Evolutionary conservation across 2,329 filamentous ascomycete genomes (phyloP), one percentile per base, ranked within the genome.

Genomic region (Nigrospora oryzae): DNA sequence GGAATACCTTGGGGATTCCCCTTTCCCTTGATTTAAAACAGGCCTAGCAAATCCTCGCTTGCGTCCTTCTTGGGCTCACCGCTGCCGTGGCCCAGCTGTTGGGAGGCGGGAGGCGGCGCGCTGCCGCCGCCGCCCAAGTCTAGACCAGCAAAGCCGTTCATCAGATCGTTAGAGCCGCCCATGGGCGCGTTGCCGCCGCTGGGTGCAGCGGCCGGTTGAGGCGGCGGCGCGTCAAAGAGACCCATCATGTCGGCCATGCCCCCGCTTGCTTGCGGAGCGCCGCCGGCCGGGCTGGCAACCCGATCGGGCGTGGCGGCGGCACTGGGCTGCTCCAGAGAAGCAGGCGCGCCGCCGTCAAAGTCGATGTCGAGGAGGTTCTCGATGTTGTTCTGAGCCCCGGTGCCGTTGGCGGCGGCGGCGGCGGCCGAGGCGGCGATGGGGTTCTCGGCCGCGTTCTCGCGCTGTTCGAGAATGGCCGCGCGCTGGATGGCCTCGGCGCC

Each of bases 281-380:
- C 63, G 23, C 60, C 68, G 7, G 71, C 64, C 3, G 85, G 85
- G 52, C 83, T 87, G 34, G 75, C 77, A 17, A 84, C 74, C 43
- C 85, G 71, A 51, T 85, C 81, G 5, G 85, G 84, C 30, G 84
- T 89, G 35, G 77, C 80, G 8, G 77, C 57, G 30, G 61, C 59
- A 23, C 60, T 69, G 45, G 69, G 63, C 48, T 71, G 67, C 52
- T 90, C 85, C 42, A 88, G 75, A 12, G 87, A 91, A n/a, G 93
- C 91, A 3, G 91, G 91, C 3, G 86, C 90, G 3, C 87, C 85
- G 23, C 91, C 93, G 59, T 97, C 93, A 60, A 95, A 95, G 64
- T 95, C 89, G 57, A 95, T 95, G 58, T 98, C 93, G 45, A 98
- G 77, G 16, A 98, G 74, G 62, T 97, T 98, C 66, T 98, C 93